A percentile compares a stretch with the other conserved stretches of the same genome.
These are phyloP conservation scores for Aureoboletus auriporus DNA, from an alignment of 768 basidiomycete species.

Conservation along the genomic window DNA sequence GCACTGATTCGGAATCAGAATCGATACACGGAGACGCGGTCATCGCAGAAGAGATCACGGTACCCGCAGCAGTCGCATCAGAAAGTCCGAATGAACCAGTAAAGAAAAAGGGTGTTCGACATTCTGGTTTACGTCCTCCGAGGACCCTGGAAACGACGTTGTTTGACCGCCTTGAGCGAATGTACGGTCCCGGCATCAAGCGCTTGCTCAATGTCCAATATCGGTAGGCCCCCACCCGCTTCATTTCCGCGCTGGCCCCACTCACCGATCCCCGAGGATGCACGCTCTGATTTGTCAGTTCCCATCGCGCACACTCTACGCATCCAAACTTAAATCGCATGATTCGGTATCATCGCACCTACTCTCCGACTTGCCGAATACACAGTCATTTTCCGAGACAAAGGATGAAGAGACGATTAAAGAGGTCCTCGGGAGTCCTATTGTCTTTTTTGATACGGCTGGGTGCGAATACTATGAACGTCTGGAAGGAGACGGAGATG, in stretches of 20 bases:
- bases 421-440: conserved; percentile 70
- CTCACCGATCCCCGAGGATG: conserved; percentile 53
- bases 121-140: conserved; percentile 48
- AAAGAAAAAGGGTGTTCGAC: conserved; percentile 13
- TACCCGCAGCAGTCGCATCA: neutral
- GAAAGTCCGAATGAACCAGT: neutral
- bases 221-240: conserved; percentile 41
- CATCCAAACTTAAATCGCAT: conserved; percentile 64
- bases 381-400: conserved; percentile 30
- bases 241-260: neutral
- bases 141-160: conserved; percentile 82
- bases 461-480: conserved; percentile 94
- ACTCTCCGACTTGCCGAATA: conserved; percentile 63
- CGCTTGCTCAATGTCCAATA: conserved; percentile 90
- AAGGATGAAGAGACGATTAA: conserved; percentile 61
- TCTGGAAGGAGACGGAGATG: conserved; percentile 71
- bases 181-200: conserved; percentile 83
- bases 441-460: conserved; percentile 92
- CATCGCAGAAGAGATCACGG: conserved; percentile 17
- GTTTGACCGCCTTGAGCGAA: conserved; percentile 85
- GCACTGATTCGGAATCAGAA: conserved; percentile 16
- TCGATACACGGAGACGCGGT: conserved; percentile 17
- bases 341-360: conserved; percentile 67
- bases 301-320: conserved; percentile 80
- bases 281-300: conserved; percentile 81